Evolutionary conservation across 1,139 yeast genomes (phyloP).

Genomic region (Zygosaccharomyces sapae): DNA sequence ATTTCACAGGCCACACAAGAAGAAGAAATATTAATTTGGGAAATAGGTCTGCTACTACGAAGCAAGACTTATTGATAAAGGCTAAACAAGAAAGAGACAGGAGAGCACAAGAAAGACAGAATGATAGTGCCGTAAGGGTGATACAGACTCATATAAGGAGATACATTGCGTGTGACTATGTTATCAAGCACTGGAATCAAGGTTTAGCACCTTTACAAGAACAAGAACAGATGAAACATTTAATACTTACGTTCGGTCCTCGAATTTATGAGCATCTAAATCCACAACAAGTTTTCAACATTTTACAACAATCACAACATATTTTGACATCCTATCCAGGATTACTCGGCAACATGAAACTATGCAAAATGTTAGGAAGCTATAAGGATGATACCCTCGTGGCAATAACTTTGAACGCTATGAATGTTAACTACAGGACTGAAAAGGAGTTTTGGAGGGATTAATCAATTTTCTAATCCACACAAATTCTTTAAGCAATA

Average conservation of each 20-base stretch:
- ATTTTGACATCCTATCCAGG: constrained; percentile 9
- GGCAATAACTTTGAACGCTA: constrained; percentile 7
- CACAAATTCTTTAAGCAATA: constrained; percentile 2
- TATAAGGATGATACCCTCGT: constrained; percentile 15
- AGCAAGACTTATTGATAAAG: constrained; percentile 47
- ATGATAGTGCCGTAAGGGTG: constrained; percentile 42
- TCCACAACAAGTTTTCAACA: constrained; percentile 11
- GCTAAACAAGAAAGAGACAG: constrained; percentile 63
- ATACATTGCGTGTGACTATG: constrained; percentile 36
- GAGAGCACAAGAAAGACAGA: constrained; percentile 56
- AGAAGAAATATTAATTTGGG: constrained; percentile 75
- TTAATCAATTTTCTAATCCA: constrained; percentile 13
- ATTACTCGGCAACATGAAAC: constrained; percentile 15
- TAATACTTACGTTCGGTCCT: constrained; percentile 26
- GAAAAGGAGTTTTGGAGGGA: constrained; percentile 9
- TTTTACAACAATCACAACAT: constrained; percentile 8
- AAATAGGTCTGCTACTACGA: constrained; percentile 38
- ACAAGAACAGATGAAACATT: constrained; percentile 2
- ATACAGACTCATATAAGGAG: constrained; percentile 50
- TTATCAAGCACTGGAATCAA: constrained; percentile 16
- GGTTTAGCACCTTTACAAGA: constrained; percentile 4
- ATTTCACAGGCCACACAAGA: constrained; percentile 63
- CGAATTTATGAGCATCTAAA: constrained; percentile 24
- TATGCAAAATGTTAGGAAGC: constrained; percentile 12
- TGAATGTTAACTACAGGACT: constrained; percentile 12